phyloP scores from a whole-genome alignment of 2,329 filamentous ascomycete genomes.

The Phialophora expanda region DNA sequence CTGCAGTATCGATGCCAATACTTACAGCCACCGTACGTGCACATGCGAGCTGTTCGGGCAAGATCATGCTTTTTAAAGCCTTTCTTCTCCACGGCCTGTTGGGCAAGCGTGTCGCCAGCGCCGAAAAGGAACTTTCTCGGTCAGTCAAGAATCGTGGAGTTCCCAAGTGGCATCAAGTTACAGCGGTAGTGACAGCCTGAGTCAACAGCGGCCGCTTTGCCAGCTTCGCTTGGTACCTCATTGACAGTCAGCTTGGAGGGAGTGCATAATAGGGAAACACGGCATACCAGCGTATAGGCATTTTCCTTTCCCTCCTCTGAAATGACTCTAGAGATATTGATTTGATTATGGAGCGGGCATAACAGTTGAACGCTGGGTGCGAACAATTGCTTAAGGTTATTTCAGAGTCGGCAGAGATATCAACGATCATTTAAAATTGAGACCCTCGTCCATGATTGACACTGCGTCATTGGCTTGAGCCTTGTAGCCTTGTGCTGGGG shows the following conservation, averaged over 20 bases:
- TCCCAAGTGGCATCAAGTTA: conserved; percentile 44
- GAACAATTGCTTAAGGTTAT: background rate
- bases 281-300: conserved; percentile 22
- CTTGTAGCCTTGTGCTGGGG: background rate
- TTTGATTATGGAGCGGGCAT: background rate
- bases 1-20: background rate
- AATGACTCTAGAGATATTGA: background rate
- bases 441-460: background rate
- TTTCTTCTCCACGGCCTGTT: conserved; percentile 85
- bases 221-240: conserved; percentile 83
- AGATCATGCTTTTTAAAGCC: conserved; percentile 77
- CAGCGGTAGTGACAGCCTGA: conserved; percentile 84
- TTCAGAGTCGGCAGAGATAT: background rate
- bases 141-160: conserved; percentile 18
- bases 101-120: conserved; percentile 86
- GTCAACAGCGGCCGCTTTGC: conserved; percentile 83
- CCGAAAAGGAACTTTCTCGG: conserved; percentile 75
- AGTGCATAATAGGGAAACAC: conserved; percentile 35
- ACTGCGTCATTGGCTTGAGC: conserved; percentile 24
- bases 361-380: background rate
- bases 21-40: conserved; percentile 56
- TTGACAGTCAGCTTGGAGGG: background rate
- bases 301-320: conserved; percentile 17
- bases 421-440: background rate
- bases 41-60: conserved; percentile 56